Evolutionary conservation across 2,329 filamentous ascomycete species (phyloP), one percentile per base, ranked within the genome.

Genomic region (Didymella pomorum): DNA sequence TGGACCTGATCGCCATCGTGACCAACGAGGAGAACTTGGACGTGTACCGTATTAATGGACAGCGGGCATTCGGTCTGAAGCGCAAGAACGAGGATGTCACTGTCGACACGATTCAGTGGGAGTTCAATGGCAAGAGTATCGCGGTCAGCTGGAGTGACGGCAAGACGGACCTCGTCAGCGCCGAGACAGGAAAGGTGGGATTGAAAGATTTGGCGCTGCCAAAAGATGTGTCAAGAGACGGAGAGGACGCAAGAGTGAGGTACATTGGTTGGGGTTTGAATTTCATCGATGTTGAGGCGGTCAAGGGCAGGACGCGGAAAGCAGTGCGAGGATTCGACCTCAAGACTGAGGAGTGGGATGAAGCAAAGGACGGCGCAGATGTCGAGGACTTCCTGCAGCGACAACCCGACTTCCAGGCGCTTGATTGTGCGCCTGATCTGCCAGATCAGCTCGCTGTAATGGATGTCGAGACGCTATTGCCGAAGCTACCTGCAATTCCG

Each of bases 121-220:
- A 81, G 60, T 78, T 77, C 33, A 80, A 82, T 57, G 81, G 89
- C 9, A 89, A 91, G 62, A 87, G 92, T 41, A 83, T 97, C 53
- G 92, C 92, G 14, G 86, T 95, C 14, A 92, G 88, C 44, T 96
- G 92, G 87, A 92, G 86, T 66, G 92, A 96, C 79, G 90, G 91
- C 26, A 85, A 86, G 7, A 86, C 95, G 20, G 87, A 92, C 57
- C 79, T 96, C 33, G 85, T 94, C 74, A 90, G 90, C 60, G 79
- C 92, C 21, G 92, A 95, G 74, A 93, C 87, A 67, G 90, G 88
- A 75, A 96, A 94, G 77, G 86, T 89, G 12, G 87, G 93, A 20
- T 90, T 95, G 74, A 86, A 90, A 69, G 76, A 66, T 56, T 58
- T 72, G 10, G 62, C 54, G 56, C 51, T 68, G 39, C 67, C 66